Evolutionary conservation across 345 rosid genomes (phyloP).

Genomic region (Crucihimalaya himalaica): DNA sequence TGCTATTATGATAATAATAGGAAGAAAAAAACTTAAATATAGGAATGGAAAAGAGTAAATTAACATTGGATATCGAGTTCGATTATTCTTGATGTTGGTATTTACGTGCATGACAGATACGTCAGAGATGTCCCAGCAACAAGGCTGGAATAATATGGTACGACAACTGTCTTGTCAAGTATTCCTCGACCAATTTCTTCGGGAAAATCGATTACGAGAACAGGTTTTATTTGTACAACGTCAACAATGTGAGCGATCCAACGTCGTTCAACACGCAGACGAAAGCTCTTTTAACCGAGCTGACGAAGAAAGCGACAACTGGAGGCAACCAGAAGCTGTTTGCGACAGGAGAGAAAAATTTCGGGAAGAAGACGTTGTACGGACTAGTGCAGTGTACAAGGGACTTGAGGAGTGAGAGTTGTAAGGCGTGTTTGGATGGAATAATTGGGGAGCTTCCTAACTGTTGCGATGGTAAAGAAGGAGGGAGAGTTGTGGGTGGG

Average conservation of each 20-base stretch:
- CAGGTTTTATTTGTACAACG: constrained; percentile 45
- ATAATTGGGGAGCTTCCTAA: constrained; percentile 54
- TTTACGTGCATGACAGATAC: constrained; percentile 18
- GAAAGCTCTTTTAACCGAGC: constrained; percentile 45
- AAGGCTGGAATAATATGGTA: constrained; percentile 57
- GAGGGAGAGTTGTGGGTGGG: constrained; percentile 58
- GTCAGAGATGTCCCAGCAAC: constrained; percentile 49
- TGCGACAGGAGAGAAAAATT: constrained; percentile 48
- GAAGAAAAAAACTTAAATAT: not conserved
- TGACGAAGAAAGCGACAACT: constrained; percentile 38
- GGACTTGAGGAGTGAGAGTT: constrained; percentile 48
- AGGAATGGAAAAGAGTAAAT: not conserved
- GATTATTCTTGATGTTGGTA: constrained; percentile 5
- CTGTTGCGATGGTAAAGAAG: constrained; percentile 65
- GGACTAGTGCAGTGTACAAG: constrained; percentile 71
- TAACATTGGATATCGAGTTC: not conserved
- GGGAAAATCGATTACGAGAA: constrained; percentile 50
- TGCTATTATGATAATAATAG: not conserved
- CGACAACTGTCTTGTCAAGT: constrained; percentile 68
- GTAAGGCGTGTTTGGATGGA: constrained; percentile 55
- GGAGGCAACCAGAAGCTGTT: constrained; percentile 41
- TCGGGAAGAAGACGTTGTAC: constrained; percentile 41
- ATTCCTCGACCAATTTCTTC: constrained; percentile 51
- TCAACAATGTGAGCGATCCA: constrained; percentile 46
- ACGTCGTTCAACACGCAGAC: constrained; percentile 46